Conservation (phyloP, 202 grass and related monocot genomes). For the Schoenoplectus tabernaemontani region DNA sequence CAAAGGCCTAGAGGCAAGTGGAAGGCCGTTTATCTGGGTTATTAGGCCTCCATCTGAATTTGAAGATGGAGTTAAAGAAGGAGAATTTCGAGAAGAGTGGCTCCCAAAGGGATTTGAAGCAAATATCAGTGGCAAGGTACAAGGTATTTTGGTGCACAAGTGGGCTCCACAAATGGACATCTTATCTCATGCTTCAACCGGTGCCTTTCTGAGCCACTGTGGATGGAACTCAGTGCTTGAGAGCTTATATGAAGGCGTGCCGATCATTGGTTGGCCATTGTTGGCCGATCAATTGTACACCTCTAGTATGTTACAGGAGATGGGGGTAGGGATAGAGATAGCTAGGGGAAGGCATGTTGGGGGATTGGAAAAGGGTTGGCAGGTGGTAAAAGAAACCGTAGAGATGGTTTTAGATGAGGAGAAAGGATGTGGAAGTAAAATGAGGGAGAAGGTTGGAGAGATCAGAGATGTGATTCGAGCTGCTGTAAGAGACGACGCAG, state of each 20-base stretch:
- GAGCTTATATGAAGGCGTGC: slow-evolving; percentile 10
- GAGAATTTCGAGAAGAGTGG: slow-evolving; percentile 19
- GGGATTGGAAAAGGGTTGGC: neutral
- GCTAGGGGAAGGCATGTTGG: neutral
- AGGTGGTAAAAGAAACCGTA: slow-evolving; percentile 13
- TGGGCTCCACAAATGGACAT: slow-evolving; percentile 25
- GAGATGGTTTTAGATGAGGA: neutral
- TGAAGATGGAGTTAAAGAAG: neutral
- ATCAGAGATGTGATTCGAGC: neutral
- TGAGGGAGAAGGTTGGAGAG: slow-evolving; percentile 12
- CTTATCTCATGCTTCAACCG: slow-evolving; percentile 17
- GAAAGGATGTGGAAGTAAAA: slow-evolving; percentile 17
- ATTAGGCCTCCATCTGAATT: neutral
- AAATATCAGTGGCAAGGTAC: neutral
- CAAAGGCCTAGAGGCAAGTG: slow-evolving; percentile 6
- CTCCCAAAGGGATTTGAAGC: neutral
- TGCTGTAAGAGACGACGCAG: slow-evolving; percentile 4
- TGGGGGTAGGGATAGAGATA: slow-evolving; percentile 7
- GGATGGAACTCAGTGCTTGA: slow-evolving; percentile 37
- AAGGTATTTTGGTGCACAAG: slow-evolving; percentile 14
- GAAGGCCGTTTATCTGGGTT: slow-evolving; percentile 24
- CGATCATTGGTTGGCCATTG: slow-evolving; percentile 24
- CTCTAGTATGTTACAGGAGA: slow-evolving; percentile 6
- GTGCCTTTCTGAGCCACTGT: slow-evolving; percentile 32
- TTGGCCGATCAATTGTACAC: slow-evolving; percentile 17